Evolutionary conservation across 2,329 filamentous ascomycete species (phyloP).

Genomic region (Cercospora sojina): DNA sequence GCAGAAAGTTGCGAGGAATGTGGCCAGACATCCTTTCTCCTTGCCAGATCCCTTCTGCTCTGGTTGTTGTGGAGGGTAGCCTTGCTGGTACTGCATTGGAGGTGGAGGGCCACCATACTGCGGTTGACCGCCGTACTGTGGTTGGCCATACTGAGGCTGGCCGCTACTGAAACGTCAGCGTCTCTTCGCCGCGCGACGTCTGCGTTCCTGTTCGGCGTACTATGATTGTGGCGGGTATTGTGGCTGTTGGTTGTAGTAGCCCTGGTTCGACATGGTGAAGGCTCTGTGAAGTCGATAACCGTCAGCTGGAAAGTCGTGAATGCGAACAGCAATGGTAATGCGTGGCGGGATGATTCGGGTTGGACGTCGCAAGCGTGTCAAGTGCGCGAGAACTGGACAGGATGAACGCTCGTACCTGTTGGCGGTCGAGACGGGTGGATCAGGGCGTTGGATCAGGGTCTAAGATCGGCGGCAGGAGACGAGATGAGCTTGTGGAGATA

Average conservation of each 20-base stretch:
- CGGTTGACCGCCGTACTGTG: slow-evolving; percentile 36
- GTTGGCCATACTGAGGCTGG: slow-evolving; percentile 30
- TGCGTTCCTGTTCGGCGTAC: background rate
- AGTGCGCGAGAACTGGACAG: background rate
- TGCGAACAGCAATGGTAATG: background rate
- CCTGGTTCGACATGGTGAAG: slow-evolving; percentile 44
- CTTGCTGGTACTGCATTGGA: slow-evolving; percentile 43
- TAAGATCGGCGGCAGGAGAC: background rate
- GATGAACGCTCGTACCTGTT: background rate
- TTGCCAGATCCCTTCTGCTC: slow-evolving; percentile 43
- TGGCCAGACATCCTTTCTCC: slow-evolving; percentile 52
- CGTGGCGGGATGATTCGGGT: background rate
- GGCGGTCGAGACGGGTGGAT: background rate
- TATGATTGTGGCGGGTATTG: slow-evolving; percentile 29
- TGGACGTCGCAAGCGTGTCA: background rate
- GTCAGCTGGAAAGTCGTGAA: background rate
- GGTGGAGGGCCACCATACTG: slow-evolving; percentile 41
- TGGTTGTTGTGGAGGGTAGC: slow-evolving; percentile 41
- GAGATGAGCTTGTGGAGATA: background rate
- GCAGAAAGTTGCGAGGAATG: slow-evolving; percentile 58
- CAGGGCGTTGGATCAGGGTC: background rate
- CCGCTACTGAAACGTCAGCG: slow-evolving; percentile 11
- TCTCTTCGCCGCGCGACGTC: background rate
- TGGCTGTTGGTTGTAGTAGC: slow-evolving; percentile 44
- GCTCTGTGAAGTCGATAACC: background rate